phyloP scores from a whole-genome alignment of 106 monocot species.

The Apostasia ramifera region DNA sequence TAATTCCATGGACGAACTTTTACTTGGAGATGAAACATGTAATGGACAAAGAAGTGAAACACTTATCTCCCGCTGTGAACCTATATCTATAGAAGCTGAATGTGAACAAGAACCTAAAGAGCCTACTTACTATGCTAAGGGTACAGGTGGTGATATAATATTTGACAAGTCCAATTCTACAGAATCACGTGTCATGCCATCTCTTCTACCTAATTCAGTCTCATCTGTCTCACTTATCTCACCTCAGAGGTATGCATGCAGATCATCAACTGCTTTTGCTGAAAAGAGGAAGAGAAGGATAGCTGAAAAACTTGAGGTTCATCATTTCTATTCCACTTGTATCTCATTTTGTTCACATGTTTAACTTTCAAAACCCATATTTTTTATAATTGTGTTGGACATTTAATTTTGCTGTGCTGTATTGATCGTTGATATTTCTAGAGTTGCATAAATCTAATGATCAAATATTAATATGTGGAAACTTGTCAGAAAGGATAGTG shows the following conservation, averaged over 20 bases:
- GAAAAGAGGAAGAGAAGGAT: constrained; percentile 45
- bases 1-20: constrained; percentile 1
- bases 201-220: neutral
- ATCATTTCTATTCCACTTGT: neutral
- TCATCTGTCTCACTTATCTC: constrained; percentile 15
- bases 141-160: constrained; percentile 8
- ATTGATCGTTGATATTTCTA: neutral
- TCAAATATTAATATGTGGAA: no score
- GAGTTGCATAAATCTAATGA: no score
- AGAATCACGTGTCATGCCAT: neutral
- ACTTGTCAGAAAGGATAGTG: no score
- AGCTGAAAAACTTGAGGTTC: constrained; percentile 53
- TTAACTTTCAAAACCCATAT: neutral
- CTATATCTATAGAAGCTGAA: constrained; percentile 1
- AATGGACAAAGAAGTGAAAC: constrained; percentile 2
- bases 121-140: neutral
- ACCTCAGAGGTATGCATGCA: constrained; percentile 16
- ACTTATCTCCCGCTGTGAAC: constrained; percentile 4
- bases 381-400: neutral
- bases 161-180: neutral
- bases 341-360: neutral
- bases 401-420: neutral
- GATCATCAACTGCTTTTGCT: constrained; percentile 13
- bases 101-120: neutral
- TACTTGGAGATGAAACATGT: neutral